Conservation (phyloP, 2,329 filamentous ascomycete species). For the Beauveria sp. region DNA sequence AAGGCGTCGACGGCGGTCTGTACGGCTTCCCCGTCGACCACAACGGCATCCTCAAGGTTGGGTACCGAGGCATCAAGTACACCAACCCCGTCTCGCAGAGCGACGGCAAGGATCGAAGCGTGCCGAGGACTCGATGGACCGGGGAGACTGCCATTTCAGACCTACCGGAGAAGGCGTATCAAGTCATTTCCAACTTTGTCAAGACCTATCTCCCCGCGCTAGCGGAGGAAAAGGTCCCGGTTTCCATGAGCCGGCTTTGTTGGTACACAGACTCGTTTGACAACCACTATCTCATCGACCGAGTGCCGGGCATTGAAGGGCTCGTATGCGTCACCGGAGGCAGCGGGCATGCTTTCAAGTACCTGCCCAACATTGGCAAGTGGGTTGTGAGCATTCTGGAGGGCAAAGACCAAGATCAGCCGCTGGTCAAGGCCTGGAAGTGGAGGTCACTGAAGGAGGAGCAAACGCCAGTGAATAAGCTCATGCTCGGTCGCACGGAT, state of each 20-base stretch:
- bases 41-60: constrained; percentile 39
- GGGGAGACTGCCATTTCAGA: constrained; percentile 14
- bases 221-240: constrained; percentile 5
- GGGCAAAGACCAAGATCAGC: constrained; percentile 24
- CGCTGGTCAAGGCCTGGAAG: constrained; percentile 17
- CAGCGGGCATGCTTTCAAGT: constrained; percentile 56
- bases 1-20: constrained; percentile 29
- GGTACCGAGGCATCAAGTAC: constrained; percentile 43
- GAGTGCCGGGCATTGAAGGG: constrained; percentile 44
- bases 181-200: constrained; percentile 26
- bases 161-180: constrained; percentile 22
- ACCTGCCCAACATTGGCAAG: constrained; percentile 49
- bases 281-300: constrained; percentile 26
- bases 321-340: constrained; percentile 55
- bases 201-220: constrained; percentile 37
- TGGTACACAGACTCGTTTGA: constrained; percentile 28
- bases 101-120: constrained; percentile 30
- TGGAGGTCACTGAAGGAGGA: constrained; percentile 14
- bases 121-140: constrained; percentile 32
- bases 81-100: constrained; percentile 33
- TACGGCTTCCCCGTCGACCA: constrained; percentile 40
- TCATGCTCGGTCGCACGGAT: background rate
- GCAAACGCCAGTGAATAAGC: background rate
- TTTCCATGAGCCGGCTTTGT: constrained; percentile 24
- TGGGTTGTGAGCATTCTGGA: constrained; percentile 45